Percentiles rank a stretch among this genome's conserved stretches.
phyloP scores from a whole-genome alignment of 2,329 filamentous ascomycete genomes.

The Fusarium irregulare region DNA sequence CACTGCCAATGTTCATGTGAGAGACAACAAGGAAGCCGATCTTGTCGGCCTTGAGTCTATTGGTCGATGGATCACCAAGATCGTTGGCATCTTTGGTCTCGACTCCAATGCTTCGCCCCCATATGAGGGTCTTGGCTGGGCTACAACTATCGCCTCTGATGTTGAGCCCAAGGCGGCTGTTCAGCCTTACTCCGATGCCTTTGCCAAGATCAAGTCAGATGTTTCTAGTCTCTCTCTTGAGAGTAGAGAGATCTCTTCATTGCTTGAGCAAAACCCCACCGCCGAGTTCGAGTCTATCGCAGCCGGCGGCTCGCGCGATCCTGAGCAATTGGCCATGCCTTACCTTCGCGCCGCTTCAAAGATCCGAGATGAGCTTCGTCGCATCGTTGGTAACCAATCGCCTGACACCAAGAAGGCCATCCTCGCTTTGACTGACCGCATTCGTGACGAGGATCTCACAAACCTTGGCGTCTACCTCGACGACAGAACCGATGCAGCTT shows the following conservation, averaged over 20 bases:
- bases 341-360: constrained; percentile 66
- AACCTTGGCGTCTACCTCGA: constrained; percentile 89
- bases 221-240: constrained; percentile 61
- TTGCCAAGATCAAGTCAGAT: constrained; percentile 59
- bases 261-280: constrained; percentile 59
- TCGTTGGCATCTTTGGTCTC: constrained; percentile 87
- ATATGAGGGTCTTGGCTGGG: constrained; percentile 69
- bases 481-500: constrained; percentile 76
- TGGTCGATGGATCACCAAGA: constrained; percentile 83
- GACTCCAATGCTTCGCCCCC: constrained; percentile 69
- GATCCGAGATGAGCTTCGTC: constrained; percentile 71
- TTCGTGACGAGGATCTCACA: constrained; percentile 84
- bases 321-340: constrained; percentile 64
- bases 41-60: constrained; percentile 64
- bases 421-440: constrained; percentile 79
- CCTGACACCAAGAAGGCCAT: constrained; percentile 74
- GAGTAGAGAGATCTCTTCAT: constrained; percentile 56
- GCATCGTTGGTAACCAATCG: constrained; percentile 60
- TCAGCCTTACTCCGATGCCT: constrained; percentile 59
- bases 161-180: constrained; percentile 60
- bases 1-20: constrained; percentile 74
- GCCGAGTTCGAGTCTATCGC: constrained; percentile 60
- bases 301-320: constrained; percentile 60
- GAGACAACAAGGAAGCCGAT: constrained; percentile 59
- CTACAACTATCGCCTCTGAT: constrained; percentile 54